Percentiles rank a stretch among this genome's conserved stretches.
Evolutionary conservation across 176 grass and related monocot species (phyloP).

Genomic region (Rhynchospora tenuis): DNA sequence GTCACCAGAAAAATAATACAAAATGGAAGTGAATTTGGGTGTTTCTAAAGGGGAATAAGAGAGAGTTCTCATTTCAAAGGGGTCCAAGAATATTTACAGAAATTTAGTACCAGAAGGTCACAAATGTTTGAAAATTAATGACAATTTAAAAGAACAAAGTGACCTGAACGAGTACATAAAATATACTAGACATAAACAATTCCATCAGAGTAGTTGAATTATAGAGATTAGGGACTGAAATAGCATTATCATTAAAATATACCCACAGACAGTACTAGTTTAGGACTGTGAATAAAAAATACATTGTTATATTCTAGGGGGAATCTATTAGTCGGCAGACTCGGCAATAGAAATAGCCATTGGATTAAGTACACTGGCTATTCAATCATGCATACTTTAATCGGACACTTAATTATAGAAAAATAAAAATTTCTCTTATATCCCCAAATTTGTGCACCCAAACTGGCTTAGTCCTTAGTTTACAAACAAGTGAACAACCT

Average conservation of each 20-base stretch:
- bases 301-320: constrained; percentile 25
- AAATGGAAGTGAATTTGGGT: neutral
- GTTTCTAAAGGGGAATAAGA: neutral
- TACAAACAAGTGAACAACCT: neutral
- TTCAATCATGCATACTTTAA: constrained; percentile 13
- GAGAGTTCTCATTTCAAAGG: neutral
- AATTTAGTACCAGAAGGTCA: neutral
- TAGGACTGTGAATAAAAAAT: constrained; percentile 5
- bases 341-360: constrained; percentile 22
- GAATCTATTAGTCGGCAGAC: constrained; percentile 25
- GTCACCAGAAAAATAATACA: neutral
- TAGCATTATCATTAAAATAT: neutral
- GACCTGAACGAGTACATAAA: neutral
- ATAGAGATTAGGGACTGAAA: neutral
- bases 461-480: neutral
- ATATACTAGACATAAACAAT: neutral
- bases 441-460: neutral
- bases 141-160: neutral
- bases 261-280: constrained; percentile 16
- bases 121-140: no score
- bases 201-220: neutral
- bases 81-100: neutral
- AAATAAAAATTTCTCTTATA: neutral
- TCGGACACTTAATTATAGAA: neutral
- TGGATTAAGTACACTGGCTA: constrained; percentile 12